Base-by-base conservation (phyloP, 768 basidiomycete genomes). In the Albatrellus ellisii region DNA sequence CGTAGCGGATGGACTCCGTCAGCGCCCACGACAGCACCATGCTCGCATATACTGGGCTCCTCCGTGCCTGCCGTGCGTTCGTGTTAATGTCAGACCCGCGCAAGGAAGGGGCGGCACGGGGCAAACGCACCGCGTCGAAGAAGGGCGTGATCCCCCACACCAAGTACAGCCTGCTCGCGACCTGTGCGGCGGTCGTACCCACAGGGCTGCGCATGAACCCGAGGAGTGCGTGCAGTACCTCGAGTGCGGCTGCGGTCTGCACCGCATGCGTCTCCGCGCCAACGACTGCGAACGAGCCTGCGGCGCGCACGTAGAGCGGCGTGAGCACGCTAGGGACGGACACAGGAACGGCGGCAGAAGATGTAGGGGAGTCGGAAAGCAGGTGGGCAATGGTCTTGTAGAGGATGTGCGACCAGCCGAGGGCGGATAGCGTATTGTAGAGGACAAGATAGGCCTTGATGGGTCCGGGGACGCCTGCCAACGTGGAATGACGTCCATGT, bases 21-120 rank as follows among this genome's bases (percentile, higher is more conserved):
- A 79, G 46, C 0, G 86, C 81, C 95, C 95, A 98, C 0, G 92
- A 83, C 46, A 94, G 61, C 41, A 97, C 72, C 89, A 97, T 94
- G 38, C 81, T 78, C 5, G 86, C 73, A 65, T 86, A 97, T 21
- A 91, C 56, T 3, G 95, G 86, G 54, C 75, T 79, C 3, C 66
- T 56, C 48, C 75, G 82, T 21, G 83, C 70, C 77, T 83, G 44
- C 14, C 12, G 17, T 21, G 11, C 9, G 17, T 22, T 33, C 21
- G 28, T 45, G 39, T 41, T 36, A 26, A 14, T 36, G 22, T 24
- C 25, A 32, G 42, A 17, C 34, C 1, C 10, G 17, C 21, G 28
- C 35, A 17, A 35, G 26, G 15, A 39, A 31, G 12, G 14, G 27
- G 15, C 45, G 33, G 36, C 15, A 14, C 20, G 21, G 12, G 24